Percentiles rank a stretch among this genome's conserved stretches.
Conservation (phyloP, 345 rosid genomes). For the Pistacia integerrima region DNA sequence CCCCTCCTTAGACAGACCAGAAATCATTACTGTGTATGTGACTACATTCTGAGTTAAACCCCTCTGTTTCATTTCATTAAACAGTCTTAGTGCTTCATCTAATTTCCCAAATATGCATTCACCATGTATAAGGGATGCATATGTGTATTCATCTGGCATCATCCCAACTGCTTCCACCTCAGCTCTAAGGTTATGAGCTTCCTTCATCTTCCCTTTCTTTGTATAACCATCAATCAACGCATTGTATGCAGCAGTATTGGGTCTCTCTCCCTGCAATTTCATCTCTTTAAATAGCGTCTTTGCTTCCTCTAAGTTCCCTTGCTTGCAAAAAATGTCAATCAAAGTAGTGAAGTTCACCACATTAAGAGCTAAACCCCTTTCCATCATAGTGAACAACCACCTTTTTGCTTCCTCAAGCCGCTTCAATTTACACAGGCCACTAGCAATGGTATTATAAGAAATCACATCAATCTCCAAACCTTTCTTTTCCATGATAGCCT, state of each 20-base stretch:
- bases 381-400: constrained; percentile 60
- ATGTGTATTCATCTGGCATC: constrained; percentile 60
- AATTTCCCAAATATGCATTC: constrained; percentile 66
- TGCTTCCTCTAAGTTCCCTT: constrained; percentile 81
- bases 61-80: constrained; percentile 50
- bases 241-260: constrained; percentile 61
- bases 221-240: constrained; percentile 64
- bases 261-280: constrained; percentile 53
- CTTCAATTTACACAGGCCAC: constrained; percentile 56
- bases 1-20: constrained; percentile 70
- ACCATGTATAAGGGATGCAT: constrained; percentile 74
- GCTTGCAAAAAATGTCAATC: constrained; percentile 75
- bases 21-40: constrained; percentile 67
- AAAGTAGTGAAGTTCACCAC: constrained; percentile 64
- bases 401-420: constrained; percentile 68
- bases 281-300: constrained; percentile 63
- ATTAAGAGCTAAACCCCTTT: constrained; percentile 49
- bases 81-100: constrained; percentile 68
- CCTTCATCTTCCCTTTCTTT: constrained; percentile 67
- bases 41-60: constrained; percentile 50
- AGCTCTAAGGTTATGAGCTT: constrained; percentile 59
- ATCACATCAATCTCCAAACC: constrained; percentile 66
- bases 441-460: constrained; percentile 63
- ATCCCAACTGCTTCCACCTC: constrained; percentile 59
- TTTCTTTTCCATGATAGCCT: constrained; percentile 66